Evolutionary conservation across 2,329 filamentous ascomycete species (phyloP).

Genomic region (Colletotrichum ledebouriae): DNA sequence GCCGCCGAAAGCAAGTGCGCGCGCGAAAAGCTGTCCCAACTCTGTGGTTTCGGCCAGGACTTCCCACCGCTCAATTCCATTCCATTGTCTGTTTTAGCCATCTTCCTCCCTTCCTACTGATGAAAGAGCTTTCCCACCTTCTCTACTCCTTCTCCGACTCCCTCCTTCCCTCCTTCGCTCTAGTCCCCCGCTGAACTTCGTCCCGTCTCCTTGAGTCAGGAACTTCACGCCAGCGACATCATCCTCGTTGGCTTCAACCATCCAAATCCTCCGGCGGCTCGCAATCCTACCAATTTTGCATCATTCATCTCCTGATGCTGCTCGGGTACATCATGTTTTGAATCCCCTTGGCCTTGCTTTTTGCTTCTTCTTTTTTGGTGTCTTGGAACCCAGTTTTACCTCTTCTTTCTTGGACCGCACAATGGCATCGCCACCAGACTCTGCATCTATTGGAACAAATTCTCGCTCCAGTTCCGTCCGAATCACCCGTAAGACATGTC

Average conservation of each 20-base stretch:
- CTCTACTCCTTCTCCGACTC: conserved; percentile 11
- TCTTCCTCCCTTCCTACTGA: conserved; percentile 1
- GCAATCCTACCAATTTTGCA: conserved; percentile 34
- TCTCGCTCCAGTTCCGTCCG: conserved; percentile 55
- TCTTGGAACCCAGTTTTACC: conserved; percentile 58
- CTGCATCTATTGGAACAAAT: conserved; percentile 49
- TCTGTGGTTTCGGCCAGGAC: conserved; percentile 28
- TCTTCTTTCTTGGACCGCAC: conserved; percentile 48
- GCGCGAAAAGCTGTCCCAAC: conserved; percentile 20
- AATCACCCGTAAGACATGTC: conserved; percentile 55
- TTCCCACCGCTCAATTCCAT: conserved; percentile 21
- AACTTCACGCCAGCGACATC: conserved; percentile 30
- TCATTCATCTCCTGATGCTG: conserved; percentile 42
- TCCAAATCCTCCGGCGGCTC: conserved; percentile 23
- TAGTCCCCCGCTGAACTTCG: conserved; percentile 34
- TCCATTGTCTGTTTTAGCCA: conserved; percentile 18
- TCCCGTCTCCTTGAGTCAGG: conserved; percentile 38
- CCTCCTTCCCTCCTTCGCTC: conserved; percentile 39
- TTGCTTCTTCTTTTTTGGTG: conserved; percentile 54
- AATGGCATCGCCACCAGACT: conserved; percentile 53
- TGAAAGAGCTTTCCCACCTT: conserved; percentile 37
- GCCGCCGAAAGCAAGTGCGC: conserved; percentile 22
- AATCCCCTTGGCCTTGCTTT: conserved; percentile 47
- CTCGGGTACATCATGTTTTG: conserved; percentile 57
- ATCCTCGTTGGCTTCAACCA: conserved; percentile 33